Conservation (phyloP, 2,329 filamentous ascomycete genomes). For the Xylaria hypoxylon region DNA sequence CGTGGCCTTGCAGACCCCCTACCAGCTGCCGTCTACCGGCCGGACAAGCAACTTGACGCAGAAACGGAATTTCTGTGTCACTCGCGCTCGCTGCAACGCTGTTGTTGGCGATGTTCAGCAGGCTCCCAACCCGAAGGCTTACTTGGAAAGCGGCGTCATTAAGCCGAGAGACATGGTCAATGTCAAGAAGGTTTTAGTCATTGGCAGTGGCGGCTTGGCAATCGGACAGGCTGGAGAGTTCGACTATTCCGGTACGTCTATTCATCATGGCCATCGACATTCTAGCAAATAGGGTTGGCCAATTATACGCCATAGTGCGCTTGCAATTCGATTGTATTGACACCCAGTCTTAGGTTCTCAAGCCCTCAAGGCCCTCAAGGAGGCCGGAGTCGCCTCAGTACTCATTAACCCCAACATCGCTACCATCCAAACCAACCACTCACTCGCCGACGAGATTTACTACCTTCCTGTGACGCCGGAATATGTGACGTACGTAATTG, state of each 20-base stretch:
- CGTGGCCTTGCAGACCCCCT: conserved; percentile 53
- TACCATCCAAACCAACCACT: conserved; percentile 97
- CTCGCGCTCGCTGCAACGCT: conserved; percentile 54
- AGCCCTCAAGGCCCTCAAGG: conserved; percentile 95
- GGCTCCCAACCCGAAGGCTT: conserved; percentile 85
- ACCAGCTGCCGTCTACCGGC: conserved; percentile 49
- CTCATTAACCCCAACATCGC: conserved; percentile 99
- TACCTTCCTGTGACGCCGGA: conserved; percentile 97
- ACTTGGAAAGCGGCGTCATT: conserved; percentile 88
- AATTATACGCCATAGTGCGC: conserved; percentile 35
- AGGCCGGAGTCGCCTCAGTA: conserved; percentile 90
- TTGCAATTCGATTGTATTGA: conserved; percentile 40
- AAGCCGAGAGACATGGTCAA: conserved; percentile 83
- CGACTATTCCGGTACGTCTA: conserved; percentile 89
- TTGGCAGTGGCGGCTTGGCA: conserved; percentile 92
- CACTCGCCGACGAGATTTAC: conserved; percentile 96
- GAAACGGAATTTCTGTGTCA: conserved; percentile 63
- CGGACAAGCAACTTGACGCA: conserved; percentile 54
- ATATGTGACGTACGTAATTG: conserved; percentile 97
- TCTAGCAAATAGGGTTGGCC: neutral
- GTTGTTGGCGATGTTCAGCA: conserved; percentile 66
- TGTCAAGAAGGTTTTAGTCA: conserved; percentile 97
- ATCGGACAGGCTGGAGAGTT: conserved; percentile 99
- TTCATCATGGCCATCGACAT: neutral
- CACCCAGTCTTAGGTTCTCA: conserved; percentile 76